Evolutionary conservation across 2,329 filamentous ascomycete species (phyloP).

Genomic region (Cercospora canescens): DNA sequence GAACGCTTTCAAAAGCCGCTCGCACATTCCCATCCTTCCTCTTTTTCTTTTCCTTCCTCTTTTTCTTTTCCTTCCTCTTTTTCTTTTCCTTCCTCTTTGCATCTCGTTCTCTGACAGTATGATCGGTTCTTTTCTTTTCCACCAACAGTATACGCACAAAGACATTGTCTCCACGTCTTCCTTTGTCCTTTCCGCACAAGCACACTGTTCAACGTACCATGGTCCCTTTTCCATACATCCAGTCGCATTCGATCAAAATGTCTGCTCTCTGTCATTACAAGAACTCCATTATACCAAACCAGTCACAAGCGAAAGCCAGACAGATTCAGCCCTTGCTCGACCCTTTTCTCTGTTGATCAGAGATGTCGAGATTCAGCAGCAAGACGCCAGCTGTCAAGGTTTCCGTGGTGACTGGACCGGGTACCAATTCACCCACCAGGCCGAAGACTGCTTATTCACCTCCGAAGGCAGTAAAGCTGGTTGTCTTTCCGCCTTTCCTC

Average conservation of each 20-base stretch:
- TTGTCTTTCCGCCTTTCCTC: not conserved
- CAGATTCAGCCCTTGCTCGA: not conserved
- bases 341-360: not conserved
- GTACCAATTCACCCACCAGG: not conserved
- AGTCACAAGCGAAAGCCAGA: not conserved
- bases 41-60: not conserved
- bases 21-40: not conserved
- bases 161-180: not conserved
- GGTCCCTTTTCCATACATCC: not conserved
- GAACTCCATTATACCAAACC: not conserved
- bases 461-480: not conserved
- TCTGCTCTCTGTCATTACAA: not conserved
- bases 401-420: not conserved
- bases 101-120: not conserved
- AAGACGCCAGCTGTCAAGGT: not conserved
- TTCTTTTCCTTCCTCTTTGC: not conserved
- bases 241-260: not conserved
- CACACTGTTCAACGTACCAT: not conserved
- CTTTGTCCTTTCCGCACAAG: not conserved
- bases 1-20: not conserved
- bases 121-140: not conserved
- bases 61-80: not conserved
- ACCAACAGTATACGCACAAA: not conserved
- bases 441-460: not conserved
- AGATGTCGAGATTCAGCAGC: not conserved